phyloP scores from a whole-genome alignment of 2,329 filamentous ascomycete genomes.

The Dichotomopilus funicola region DNA sequence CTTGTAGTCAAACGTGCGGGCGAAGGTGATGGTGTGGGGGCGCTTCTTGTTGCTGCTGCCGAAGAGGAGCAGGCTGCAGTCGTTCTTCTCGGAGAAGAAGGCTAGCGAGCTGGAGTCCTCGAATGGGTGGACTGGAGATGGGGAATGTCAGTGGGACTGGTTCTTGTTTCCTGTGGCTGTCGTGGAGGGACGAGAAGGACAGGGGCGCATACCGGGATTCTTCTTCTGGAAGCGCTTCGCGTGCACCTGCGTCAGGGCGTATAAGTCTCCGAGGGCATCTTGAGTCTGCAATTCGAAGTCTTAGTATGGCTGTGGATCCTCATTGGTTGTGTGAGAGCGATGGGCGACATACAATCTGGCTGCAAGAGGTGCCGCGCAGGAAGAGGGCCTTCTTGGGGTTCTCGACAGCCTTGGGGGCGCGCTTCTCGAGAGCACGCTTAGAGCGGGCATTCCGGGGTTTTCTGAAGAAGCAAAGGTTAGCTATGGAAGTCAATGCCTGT shows the following conservation, averaged over 20 bases:
- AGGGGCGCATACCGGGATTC: conserved; percentile 49
- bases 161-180: not conserved
- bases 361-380: conserved; percentile 79
- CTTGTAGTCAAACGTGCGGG: conserved; percentile 78
- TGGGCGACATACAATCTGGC: conserved; percentile 58
- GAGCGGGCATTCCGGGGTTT: conserved; percentile 72
- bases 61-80: conserved; percentile 78
- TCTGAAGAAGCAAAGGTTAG: conserved; percentile 28
- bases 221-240: conserved; percentile 95
- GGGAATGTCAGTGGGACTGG: not conserved
- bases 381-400: conserved; percentile 87
- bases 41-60: conserved; percentile 87
- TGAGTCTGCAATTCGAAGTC: conserved; percentile 31
- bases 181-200: conserved; percentile 35
- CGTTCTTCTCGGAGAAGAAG: conserved; percentile 96
- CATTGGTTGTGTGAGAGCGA: too few species aligned
- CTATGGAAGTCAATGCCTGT: not conserved
- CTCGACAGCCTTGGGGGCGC: conserved; percentile 81
- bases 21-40: conserved; percentile 80
- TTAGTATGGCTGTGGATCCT: not conserved
- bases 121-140: conserved; percentile 61
- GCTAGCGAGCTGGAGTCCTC: conserved; percentile 82
- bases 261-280: conserved; percentile 77
- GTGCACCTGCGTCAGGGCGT: conserved; percentile 76
- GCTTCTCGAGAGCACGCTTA: conserved; percentile 89